phyloP scores from a whole-genome alignment of 2,329 filamentous ascomycete genomes.

The Clarireedia sp. region DNA sequence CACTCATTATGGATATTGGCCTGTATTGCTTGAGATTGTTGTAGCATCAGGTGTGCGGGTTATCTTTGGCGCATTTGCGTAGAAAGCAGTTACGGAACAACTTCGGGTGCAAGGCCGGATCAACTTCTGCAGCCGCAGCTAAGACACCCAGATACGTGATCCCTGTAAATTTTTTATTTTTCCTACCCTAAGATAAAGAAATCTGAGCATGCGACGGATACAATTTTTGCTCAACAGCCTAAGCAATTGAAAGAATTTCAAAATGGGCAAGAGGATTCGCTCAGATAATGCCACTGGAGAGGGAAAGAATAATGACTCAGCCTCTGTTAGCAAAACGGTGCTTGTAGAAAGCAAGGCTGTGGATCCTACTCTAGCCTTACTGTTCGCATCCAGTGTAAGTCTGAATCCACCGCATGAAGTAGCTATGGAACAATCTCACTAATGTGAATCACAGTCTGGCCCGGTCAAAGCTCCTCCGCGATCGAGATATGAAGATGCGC shows the following conservation, averaged over 20 bases:
- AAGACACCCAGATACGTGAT: not conserved
- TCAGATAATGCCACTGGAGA: conserved; percentile 15
- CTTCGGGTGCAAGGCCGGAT: too few relatives aligned
- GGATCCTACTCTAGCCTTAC: conserved; percentile 60
- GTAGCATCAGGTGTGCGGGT: not conserved
- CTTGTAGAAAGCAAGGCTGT: conserved; percentile 41
- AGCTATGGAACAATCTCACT: not conserved
- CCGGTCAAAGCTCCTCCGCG: conserved; percentile 31
- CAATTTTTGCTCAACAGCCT: not conserved
- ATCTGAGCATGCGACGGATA: not conserved
- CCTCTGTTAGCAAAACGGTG: conserved; percentile 26
- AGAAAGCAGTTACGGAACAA: too few relatives aligned
- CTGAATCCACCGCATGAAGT: not conserved
- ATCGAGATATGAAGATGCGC: conserved; percentile 29
- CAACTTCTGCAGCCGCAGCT: too few relatives aligned
- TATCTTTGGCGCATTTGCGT: not conserved
- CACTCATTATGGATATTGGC: conserved; percentile 24
- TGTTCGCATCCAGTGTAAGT: conserved; percentile 68
- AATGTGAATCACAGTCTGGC: conserved; percentile 24
- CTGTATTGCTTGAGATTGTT: not conserved
- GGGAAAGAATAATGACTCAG: conserved; percentile 12
- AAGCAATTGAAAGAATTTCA: not conserved
- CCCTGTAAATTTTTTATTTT: conserved; percentile 6
- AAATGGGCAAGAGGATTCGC: conserved; percentile 28
- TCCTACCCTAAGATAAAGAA: conserved; percentile 1